These are phyloP conservation scores for Cladophialophora bantiana DNA, from an alignment of 2,329 filamentous ascomycete species.

Conservation along the genomic window DNA sequence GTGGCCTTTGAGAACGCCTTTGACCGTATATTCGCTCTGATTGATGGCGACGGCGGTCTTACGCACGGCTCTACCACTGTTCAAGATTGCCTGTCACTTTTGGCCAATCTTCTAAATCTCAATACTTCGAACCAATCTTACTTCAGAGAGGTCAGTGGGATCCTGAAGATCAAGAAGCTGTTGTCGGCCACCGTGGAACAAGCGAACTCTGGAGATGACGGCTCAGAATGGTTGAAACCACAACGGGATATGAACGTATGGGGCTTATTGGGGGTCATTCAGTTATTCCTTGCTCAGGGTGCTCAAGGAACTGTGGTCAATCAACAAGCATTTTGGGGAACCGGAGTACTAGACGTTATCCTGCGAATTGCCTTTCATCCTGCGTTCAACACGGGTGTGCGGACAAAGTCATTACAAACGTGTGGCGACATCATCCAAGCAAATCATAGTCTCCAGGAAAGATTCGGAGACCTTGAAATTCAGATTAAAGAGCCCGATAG, in stretches of 20 bases:
- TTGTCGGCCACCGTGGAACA: conserved; percentile 67
- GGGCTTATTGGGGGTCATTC: conserved; percentile 83
- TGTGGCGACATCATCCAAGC: conserved; percentile 88
- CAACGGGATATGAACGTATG: conserved; percentile 91
- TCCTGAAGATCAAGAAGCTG: conserved; percentile 73
- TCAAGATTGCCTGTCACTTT: conserved; percentile 88
- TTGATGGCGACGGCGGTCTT: conserved; percentile 81
- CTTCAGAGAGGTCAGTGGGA: conserved; percentile 88
- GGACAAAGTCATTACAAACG: conserved; percentile 81
- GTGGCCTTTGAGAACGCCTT: conserved; percentile 96
- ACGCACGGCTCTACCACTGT: conserved; percentile 83
- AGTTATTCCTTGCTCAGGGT: conserved; percentile 83
- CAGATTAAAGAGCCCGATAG: conserved; percentile 45
- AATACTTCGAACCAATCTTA: conserved; percentile 93
- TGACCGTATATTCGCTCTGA: conserved; percentile 81
- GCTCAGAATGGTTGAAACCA: conserved; percentile 75
- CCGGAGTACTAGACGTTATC: conserved; percentile 78
- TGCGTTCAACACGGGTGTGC: conserved; percentile 75
- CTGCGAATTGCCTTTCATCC: conserved; percentile 82
- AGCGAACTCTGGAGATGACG: conserved; percentile 60
- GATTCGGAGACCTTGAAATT: conserved; percentile 86
- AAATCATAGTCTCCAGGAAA: conserved; percentile 81
- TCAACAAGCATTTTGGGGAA: conserved; percentile 83
- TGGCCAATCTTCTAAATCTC: conserved; percentile 85
- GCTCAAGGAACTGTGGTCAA: conserved; percentile 81